Base-by-base conservation (phyloP, 192 early-diverging fungal genomes). In the Backusella tuberculispora region DNA sequence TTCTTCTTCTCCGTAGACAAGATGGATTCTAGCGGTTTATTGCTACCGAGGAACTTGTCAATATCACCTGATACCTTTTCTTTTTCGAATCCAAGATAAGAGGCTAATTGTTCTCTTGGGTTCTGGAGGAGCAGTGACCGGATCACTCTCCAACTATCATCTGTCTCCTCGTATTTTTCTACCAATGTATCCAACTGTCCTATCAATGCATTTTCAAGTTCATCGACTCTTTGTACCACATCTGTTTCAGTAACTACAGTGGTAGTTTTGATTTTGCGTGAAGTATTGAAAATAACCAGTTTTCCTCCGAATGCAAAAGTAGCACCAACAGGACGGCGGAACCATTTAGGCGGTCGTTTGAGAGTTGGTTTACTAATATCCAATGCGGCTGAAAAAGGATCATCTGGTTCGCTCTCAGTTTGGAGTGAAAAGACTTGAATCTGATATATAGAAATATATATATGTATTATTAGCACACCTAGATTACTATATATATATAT, bases 311-410 rank as follows among this genome's bases (percentile, higher is more conserved):
- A 97, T 9, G 91, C 93, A 86, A 93, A 99, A 4, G 87, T 81
- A 5, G 89, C 93, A 13, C 95, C 95, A 0, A 90, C 89, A 15
- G 96, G 96, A 5, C 95, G 84, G 10, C 92, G 88, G 34, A 96
- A 85, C 96, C 97, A 99, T 83, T 96, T 95, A 66, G 97, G 97
- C 46, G 97, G 93, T 41, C 91, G 86, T 71, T 91, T 90, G 17
- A 94, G 83, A 0, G 64, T 38, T 66, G 64, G 34, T n/a, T 34
- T 34, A 34, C 29, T 34, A 34, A 40, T 24, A 40, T 66, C 37
- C 8, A 66, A 66, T 66, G 64, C 26, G 17, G 26, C 64, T 6
- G 21, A 19, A 44, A 43, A 41, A 15, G 13, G 21, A 6, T 45
- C 43, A 24, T 69, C 12, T 45, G 13, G 19, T 2, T 6, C 21